Evolutionary conservation across 805 yeast genomes (phyloP).

Genomic region (Millerago galiae): DNA sequence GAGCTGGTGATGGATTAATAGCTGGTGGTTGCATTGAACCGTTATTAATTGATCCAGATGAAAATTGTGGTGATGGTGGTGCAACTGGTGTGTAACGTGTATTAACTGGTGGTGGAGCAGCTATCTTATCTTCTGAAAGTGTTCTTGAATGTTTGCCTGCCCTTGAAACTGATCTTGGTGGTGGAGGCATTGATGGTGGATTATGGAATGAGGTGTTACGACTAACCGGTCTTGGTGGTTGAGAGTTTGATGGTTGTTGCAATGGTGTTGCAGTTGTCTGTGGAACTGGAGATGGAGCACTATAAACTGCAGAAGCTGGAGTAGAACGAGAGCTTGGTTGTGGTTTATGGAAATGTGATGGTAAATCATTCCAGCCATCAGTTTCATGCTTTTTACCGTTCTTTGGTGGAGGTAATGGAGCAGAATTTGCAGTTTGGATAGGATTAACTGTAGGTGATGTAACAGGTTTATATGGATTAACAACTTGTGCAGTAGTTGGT

Average conservation of each 20-base stretch:
- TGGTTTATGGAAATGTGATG: slow-evolving; percentile 39
- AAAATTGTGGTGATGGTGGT: slow-evolving; percentile 21
- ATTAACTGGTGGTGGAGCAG: slow-evolving; percentile 21
- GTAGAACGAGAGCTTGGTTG: slow-evolving; percentile 33
- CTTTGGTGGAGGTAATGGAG: slow-evolving; percentile 22
- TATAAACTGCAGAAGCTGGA: slow-evolving; percentile 34
- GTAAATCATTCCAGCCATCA: slow-evolving; percentile 72
- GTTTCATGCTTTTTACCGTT: slow-evolving; percentile 35
- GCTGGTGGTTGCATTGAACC: slow-evolving; percentile 33
- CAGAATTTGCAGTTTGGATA: slow-evolving; percentile 17
- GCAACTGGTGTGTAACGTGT: slow-evolving; percentile 28
- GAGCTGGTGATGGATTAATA: slow-evolving; percentile 10
- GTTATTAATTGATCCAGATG: slow-evolving; percentile 3
- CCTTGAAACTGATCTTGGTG: slow-evolving; percentile 29
- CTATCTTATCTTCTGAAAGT: slow-evolving; percentile 9
- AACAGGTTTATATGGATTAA: slow-evolving; percentile 23
- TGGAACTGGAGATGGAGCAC: slow-evolving; percentile 9
- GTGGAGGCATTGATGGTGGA: slow-evolving; percentile 27
- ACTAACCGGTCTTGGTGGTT: slow-evolving; percentile 15
- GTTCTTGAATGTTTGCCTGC: slow-evolving; percentile 13
- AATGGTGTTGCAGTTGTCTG: slow-evolving; percentile 22
- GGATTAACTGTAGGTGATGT: slow-evolving; percentile 8
- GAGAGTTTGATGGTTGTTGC: slow-evolving; percentile 4
- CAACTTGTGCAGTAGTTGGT: slow-evolving; percentile 16
- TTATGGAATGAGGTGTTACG: slow-evolving; percentile 21